Conservation (phyloP, 257 asterid genomes). For the Fraxinus excelsior region DNA sequence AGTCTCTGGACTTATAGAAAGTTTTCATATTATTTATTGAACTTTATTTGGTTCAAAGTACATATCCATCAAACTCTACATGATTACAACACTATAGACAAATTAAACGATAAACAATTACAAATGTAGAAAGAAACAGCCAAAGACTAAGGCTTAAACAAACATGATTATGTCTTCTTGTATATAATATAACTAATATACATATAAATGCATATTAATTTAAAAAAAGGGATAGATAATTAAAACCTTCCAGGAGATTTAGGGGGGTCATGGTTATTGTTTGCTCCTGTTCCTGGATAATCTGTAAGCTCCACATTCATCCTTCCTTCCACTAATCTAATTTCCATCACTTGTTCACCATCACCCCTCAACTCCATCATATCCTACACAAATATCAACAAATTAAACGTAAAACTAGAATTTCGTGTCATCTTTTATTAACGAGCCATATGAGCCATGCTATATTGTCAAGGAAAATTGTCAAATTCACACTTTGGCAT, state of each 20-base stretch:
- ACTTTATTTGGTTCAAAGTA: no score
- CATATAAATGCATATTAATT: background rate
- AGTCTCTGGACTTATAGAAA: no score
- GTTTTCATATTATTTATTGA: no score
- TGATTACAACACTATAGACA: no score
- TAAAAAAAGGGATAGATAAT: background rate
- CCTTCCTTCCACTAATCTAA: background rate
- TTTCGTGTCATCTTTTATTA: background rate
- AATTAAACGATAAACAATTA: background rate
- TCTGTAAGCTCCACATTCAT: background rate
- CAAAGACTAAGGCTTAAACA: background rate
- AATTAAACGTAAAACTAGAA: background rate
- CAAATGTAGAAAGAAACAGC: background rate
- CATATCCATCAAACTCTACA: no score
- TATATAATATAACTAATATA: background rate
- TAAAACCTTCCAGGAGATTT: background rate
- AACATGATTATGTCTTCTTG: background rate
- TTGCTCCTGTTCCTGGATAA: slow-evolving; percentile 1
- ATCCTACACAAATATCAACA: background rate
- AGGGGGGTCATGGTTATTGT: slow-evolving; percentile 3
- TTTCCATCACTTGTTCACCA: background rate
- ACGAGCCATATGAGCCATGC: background rate
- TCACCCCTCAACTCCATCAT: no score
- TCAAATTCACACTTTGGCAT: no score
- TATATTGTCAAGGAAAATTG: no score